Evolutionary conservation across 2,329 filamentous ascomycete species (phyloP).

Genomic region (Fusarium coicis): DNA sequence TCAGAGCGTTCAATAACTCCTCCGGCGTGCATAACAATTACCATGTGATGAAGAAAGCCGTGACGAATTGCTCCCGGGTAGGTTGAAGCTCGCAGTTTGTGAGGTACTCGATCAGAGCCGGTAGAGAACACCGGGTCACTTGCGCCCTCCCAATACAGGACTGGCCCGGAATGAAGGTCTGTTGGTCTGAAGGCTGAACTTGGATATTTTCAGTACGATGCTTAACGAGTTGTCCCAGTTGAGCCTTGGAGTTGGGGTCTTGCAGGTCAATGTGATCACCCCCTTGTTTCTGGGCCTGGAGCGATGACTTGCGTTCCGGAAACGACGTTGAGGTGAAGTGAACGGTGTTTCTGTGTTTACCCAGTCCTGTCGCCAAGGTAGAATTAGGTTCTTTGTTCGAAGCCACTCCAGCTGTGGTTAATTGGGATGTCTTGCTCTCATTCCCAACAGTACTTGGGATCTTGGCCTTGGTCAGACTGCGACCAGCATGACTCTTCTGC

Average conservation of each 20-base stretch:
- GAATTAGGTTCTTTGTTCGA: not conserved
- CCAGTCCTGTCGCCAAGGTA: too few species aligned
- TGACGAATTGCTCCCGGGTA: not conserved
- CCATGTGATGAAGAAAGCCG: not conserved
- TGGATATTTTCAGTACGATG: too few species aligned
- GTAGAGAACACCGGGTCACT: not conserved
- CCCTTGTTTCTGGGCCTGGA: too few species aligned
- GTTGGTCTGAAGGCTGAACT: accelerated
- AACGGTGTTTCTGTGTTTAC: too few species aligned
- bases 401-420: accelerated
- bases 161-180: not conserved
- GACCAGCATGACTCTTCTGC: too few species aligned
- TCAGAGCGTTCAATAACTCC: not conserved
- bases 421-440: not conserved
- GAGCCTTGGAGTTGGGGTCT: not conserved
- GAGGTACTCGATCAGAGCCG: not conserved
- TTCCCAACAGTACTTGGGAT: accelerated
- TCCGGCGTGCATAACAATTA: not conserved
- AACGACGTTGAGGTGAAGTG: too few species aligned
- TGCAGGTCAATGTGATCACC: not conserved
- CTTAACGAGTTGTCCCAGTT: too few species aligned
- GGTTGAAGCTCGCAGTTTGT: not conserved
- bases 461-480: too few species aligned
- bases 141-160: accelerated
- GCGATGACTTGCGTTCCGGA: too few species aligned